Base-by-base conservation (phyloP, 2,329 filamentous ascomycete species). In the Monilinia aucupariae region DNA sequence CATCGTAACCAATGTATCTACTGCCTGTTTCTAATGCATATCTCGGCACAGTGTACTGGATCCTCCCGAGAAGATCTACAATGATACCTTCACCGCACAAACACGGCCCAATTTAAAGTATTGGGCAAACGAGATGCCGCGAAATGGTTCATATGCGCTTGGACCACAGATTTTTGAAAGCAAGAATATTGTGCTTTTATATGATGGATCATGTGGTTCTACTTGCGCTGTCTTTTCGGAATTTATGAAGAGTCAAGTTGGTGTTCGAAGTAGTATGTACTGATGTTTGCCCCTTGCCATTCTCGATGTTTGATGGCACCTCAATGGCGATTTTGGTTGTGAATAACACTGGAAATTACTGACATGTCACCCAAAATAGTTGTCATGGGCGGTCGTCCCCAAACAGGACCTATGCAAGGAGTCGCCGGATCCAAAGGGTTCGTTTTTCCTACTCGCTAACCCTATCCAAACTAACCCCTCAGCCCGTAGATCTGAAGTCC, bases 401-500 rank as follows among this genome's bases (percentile, higher is more conserved):
- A 75, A 15, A 70, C 76, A 1, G 74, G 74, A 0, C 79, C 81
- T 1, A 88, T 87, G 76, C 84, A 88, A 75, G 80, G 79, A 8
- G 77, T 87, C 27, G 84, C 85, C 20, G 86, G 86, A 25, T 81
- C 83, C 52, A 84, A 86, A 69, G 86, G 86, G 53, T 68, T 65
- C 7, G 56, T 65, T 9, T 66, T 62, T 13, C 50, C 66, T 7
- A 27, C 43, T 22, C 64, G n/a, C n/a, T 59, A 59, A 49, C 61
- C 32, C 49, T 43, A 51, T 65, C 48, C 37, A n/a, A 64, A 51
- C 17, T 51, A 67, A 67, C 39, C 5, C 15, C 22, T n/a, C n/a
- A n/a, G 39, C 25, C 8, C 12, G 7, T 39, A 56, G 25, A 56
- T 41, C 53, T 39, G 39, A 56, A 56, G 25, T 56, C 17, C 53